Conservation (phyloP, 768 basidiomycete genomes). For the Rhodotorula graminis region DNA sequence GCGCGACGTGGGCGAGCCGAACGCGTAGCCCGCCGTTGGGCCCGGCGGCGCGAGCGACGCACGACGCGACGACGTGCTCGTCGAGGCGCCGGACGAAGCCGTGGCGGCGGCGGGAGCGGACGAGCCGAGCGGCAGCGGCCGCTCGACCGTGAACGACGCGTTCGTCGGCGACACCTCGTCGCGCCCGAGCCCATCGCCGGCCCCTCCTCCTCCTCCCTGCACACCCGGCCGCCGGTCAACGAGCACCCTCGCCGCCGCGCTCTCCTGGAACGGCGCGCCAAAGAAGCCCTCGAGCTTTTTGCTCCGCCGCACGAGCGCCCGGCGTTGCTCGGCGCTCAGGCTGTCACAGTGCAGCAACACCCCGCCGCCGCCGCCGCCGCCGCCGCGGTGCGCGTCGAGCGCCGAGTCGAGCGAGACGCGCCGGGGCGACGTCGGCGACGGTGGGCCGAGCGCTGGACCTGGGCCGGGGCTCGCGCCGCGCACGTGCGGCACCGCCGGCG, state of each 20-base stretch:
- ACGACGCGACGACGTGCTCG: background rate
- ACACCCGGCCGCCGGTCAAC: background rate
- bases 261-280: constrained; percentile 24
- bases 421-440: background rate
- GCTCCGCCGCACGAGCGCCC: constrained; percentile 23
- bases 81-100: background rate
- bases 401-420: constrained; percentile 19
- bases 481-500: background rate
- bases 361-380: background rate
- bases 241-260: background rate
- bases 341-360: constrained; percentile 20
- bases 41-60: background rate
- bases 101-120: background rate
- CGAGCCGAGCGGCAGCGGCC: background rate
- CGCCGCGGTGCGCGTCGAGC: background rate
- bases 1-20: background rate
- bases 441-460: background rate
- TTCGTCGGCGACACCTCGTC: constrained; percentile 8
- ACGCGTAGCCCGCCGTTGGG: background rate
- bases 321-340: constrained; percentile 13
- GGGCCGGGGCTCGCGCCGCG: background rate
- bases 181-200: background rate
- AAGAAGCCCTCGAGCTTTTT: constrained; percentile 37
- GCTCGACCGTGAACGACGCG: background rate
- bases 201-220: no score